Evolutionary conservation across 331 rosid species (phyloP), one percentile per base, ranked within the genome.

Genomic region (Stylosanthes scabra): DNA sequence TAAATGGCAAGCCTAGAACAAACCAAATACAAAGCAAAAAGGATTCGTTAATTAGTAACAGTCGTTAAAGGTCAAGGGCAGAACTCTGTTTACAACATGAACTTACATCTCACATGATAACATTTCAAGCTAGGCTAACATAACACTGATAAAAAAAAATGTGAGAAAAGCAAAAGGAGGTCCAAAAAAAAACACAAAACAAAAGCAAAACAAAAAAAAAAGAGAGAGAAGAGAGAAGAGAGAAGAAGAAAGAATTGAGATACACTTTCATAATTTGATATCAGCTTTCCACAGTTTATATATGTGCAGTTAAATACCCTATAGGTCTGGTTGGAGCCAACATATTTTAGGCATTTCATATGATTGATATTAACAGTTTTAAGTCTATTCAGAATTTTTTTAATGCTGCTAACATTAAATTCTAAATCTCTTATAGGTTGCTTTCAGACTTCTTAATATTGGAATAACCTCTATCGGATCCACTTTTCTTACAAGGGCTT

Each of bases 1-100:
- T 59, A 96, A 87, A 88, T 88, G 99, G 84, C 99, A 96, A 62
- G 87, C 96, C 99, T 96, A 74, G 69, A 60, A 76, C 74, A 65
- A 88, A 66, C 34, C 31, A 81, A 82, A 71, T 16, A 63, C 44
- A 65, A 31, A 67, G 68, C 34, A 72, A 71, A 60, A 51, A 66
- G 64, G 11, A 69, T 3, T 31, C 14, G 16, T 31, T 20, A 40
- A 59, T 58, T 40, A 49, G 7, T 67, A 20, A 27, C 62, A 51
- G 41, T 57, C 74, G 3, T 31, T 31, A 31, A 31, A 31, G 37
- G 5, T 31, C 37, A 31, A 31, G 37, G 37, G 37, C 37, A 31
- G 37, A 31, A 31, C 37, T 31, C 5, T 31, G 37, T 31, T 3
- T 54, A 44, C 16, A 16, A 46, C 41, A 47, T 63, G 61, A 58